These are phyloP conservation scores for Colletotrichum gigasporum DNA, from an alignment of 2,329 filamentous ascomycete species.

Conservation along the genomic window DNA sequence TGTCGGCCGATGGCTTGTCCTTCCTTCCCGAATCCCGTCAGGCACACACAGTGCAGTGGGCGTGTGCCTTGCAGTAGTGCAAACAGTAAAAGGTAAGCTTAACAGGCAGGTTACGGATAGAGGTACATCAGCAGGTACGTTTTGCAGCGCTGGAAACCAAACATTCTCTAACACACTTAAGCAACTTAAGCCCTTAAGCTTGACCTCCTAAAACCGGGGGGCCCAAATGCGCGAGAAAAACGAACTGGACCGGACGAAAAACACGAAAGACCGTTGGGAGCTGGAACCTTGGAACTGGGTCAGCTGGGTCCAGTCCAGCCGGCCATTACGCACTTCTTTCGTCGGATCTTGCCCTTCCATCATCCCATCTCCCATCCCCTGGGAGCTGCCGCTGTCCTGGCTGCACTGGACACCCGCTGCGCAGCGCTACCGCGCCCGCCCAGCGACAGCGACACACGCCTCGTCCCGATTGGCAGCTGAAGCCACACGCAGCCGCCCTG, in stretches of 20 bases:
- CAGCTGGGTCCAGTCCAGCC: too few species aligned
- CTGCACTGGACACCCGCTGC: slow-evolving; percentile 6
- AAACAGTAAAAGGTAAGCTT: slow-evolving; percentile 1
- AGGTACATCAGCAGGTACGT: background rate
- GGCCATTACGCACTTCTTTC: too few species aligned
- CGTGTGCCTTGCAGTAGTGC: slow-evolving; percentile 19
- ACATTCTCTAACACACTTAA: background rate
- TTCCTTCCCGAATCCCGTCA: slow-evolving; percentile 2
- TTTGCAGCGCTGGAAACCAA: background rate
- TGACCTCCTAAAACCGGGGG: slow-evolving; percentile 17
- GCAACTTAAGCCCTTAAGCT: slow-evolving; percentile 11
- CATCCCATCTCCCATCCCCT: too few species aligned
- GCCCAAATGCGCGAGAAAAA: background rate
- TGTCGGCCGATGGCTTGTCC: background rate
- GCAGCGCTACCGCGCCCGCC: background rate
- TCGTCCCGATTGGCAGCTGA: slow-evolving; percentile 19
- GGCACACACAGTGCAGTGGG: background rate
- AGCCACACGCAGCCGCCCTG: slow-evolving; percentile 5
- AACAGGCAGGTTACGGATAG: too few species aligned
- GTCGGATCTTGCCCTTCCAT: too few species aligned
- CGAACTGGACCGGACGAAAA: background rate
- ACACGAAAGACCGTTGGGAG: background rate
- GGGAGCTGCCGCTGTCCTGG: background rate
- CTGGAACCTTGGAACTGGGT: background rate
- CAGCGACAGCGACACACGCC: background rate